These are phyloP conservation scores for Lathyrus tuberosus DNA, from an alignment of 306 rosid species.

Conservation along the genomic window DNA sequence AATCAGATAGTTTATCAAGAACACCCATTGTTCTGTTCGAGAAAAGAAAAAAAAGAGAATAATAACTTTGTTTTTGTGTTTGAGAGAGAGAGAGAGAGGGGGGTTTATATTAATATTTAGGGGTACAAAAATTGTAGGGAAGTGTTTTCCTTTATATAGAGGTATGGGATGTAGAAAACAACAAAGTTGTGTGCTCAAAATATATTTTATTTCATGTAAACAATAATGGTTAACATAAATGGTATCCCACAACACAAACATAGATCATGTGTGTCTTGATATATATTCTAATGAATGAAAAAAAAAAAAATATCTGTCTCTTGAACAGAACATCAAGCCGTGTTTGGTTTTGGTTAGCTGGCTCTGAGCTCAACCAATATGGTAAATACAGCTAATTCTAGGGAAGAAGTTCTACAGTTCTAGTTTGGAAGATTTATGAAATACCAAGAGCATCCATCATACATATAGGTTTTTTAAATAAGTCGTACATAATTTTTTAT, in stretches of 20 bases:
- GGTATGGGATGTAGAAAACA: background rate
- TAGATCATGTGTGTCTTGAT: background rate
- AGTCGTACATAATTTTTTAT: too few species aligned
- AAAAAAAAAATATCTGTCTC: background rate
- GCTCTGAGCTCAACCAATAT: background rate
- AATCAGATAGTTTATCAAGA: slow-evolving; percentile 59
- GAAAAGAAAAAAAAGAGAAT: slow-evolving; percentile 23
- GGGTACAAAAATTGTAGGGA: slow-evolving; percentile 11
- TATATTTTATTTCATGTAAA: too few species aligned
- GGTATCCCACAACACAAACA: too few species aligned
- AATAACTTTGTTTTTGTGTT: background rate
- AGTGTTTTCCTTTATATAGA: background rate
- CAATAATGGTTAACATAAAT: too few species aligned
- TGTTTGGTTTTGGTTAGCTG: slow-evolving; percentile 13
- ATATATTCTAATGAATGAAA: background rate
- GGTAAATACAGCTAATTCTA: background rate
- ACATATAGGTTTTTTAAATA: too few species aligned
- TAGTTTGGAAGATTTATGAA: too few species aligned
- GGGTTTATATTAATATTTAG: background rate
- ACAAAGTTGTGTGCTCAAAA: too few species aligned
- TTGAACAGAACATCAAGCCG: background rate
- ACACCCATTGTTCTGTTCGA: slow-evolving; percentile 56
- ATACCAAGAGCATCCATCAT: too few species aligned
- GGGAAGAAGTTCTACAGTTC: background rate
- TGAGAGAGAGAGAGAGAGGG: background rate